Conservation (phyloP, 2,329 filamentous ascomycete genomes). For the Paramyrothecium sp. region DNA sequence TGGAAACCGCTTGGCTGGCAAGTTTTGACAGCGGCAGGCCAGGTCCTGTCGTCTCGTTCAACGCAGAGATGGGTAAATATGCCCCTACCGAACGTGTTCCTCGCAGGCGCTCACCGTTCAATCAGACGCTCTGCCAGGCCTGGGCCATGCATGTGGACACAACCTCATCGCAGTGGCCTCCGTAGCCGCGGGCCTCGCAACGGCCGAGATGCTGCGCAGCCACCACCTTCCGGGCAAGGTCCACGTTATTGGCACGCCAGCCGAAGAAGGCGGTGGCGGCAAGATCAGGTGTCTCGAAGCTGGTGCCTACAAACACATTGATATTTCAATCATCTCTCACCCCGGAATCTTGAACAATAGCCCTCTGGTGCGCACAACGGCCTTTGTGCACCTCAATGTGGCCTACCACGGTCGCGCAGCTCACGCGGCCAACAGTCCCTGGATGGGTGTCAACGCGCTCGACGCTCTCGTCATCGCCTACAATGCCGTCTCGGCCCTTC, state of each 20-base stretch:
- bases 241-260: constrained; percentile 48
- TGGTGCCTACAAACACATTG: constrained; percentile 39
- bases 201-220: constrained; percentile 11
- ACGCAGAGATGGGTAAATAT: constrained; percentile 20
- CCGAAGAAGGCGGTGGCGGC: constrained; percentile 51
- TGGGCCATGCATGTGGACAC: constrained; percentile 54
- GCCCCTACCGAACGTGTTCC: not conserved
- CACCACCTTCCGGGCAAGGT: constrained; percentile 6
- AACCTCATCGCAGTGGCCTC: constrained; percentile 52
- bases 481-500: constrained; percentile 46
- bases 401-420: constrained; percentile 54
- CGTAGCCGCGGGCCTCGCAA: constrained; percentile 34
- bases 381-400: constrained; percentile 46
- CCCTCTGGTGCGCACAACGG: constrained; percentile 50
- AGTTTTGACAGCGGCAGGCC: constrained; percentile 31
- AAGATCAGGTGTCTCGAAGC: constrained; percentile 45
- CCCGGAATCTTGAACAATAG: constrained; percentile 38
- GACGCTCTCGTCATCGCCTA: constrained; percentile 53
- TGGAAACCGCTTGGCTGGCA: constrained; percentile 42
- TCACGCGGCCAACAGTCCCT: constrained; percentile 56
- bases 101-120: not conserved
- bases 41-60: constrained; percentile 38
- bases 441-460: constrained; percentile 58
- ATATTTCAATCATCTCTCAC: constrained; percentile 26
- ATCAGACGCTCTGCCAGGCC: constrained; percentile 45